Conservation (phyloP, 1,284 basidiomycete species). For the Volvariella surrecta region DNA sequence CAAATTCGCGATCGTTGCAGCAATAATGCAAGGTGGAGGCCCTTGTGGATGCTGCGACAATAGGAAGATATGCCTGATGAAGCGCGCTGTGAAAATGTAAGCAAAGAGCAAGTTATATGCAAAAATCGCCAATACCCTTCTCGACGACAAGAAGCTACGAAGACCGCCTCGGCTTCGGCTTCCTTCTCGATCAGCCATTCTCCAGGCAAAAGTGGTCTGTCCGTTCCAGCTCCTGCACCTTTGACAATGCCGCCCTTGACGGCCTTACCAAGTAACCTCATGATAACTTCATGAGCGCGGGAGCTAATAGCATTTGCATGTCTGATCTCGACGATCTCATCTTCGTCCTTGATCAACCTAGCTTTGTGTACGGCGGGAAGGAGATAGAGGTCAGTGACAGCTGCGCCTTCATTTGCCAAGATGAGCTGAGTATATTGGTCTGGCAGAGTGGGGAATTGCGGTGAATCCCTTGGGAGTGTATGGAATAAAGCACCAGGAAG, state of each 20-base stretch:
- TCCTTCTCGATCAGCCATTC: slow-evolving; percentile 89
- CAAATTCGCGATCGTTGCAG: slow-evolving; percentile 73
- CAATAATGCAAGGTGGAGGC: slow-evolving; percentile 90
- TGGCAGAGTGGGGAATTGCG: slow-evolving; percentile 46
- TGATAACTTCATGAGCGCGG: slow-evolving; percentile 81
- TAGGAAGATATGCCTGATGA: slow-evolving; percentile 88
- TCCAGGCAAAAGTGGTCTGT: slow-evolving; percentile 51
- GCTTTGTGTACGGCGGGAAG: slow-evolving; percentile 69
- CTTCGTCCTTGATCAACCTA: slow-evolving; percentile 66
- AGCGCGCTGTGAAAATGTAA: slow-evolving; percentile 41
- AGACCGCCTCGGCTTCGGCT: slow-evolving; percentile 85
- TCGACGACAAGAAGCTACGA: slow-evolving; percentile 79
- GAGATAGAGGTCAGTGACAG: slow-evolving; percentile 50
- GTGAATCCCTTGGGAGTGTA: slow-evolving; percentile 47
- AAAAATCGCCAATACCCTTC: slow-evolving; percentile 65
- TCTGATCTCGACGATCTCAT: slow-evolving; percentile 68
- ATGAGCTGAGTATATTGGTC: slow-evolving; percentile 30
- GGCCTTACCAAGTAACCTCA: slow-evolving; percentile 79
- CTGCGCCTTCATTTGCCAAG: slow-evolving; percentile 24
- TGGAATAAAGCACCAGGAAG: slow-evolving; percentile 55
- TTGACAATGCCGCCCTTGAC: slow-evolving; percentile 47
- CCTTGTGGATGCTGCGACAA: slow-evolving; percentile 76
- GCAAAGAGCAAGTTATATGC: slow-evolving; percentile 1
- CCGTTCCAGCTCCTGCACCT: slow-evolving; percentile 34
- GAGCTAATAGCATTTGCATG: slow-evolving; percentile 81